Evolutionary conservation across 495 filamentous ascomycete genomes (phyloP).

Genomic region (Parathielavia appendiculata): DNA sequence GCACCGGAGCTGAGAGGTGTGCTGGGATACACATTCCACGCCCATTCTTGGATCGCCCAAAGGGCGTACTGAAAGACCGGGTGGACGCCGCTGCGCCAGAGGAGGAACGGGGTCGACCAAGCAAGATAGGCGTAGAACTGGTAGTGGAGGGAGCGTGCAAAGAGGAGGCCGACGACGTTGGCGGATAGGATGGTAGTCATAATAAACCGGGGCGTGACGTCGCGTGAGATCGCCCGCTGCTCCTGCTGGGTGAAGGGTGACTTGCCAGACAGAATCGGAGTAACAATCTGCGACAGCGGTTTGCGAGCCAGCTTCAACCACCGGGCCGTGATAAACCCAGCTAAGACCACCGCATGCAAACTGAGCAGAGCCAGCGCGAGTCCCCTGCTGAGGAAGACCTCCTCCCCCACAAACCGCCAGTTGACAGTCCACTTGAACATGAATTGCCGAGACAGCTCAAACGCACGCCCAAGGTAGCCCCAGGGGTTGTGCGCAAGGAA

Average conservation of each 20-base stretch:
- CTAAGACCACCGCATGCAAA: constrained; percentile 61
- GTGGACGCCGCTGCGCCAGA: constrained; percentile 76
- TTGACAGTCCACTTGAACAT: constrained; percentile 98
- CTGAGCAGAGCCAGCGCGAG: constrained; percentile 67
- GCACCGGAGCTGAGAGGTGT: constrained; percentile 69
- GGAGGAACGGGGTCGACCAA: constrained; percentile 85
- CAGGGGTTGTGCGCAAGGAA: constrained; percentile 63
- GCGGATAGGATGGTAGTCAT: constrained; percentile 74
- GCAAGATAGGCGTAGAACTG: constrained; percentile 94
- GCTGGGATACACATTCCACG: constrained; percentile 96
- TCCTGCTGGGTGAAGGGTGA: constrained; percentile 50
- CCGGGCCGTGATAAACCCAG: constrained; percentile 50
- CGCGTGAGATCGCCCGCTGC: constrained; percentile 49
- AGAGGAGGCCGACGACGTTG: constrained; percentile 80
- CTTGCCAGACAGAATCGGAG: constrained; percentile 49
- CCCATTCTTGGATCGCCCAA: constrained; percentile 89
- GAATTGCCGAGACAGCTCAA: constrained; percentile 84
- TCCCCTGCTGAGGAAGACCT: constrained; percentile 66
- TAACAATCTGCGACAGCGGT: constrained; percentile 42
- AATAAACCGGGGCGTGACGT: constrained; percentile 68
- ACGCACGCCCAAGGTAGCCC: constrained; percentile 74
- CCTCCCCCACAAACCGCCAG: constrained; percentile 87
- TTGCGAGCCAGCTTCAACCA: constrained; percentile 47
- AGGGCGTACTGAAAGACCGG: constrained; percentile 63
- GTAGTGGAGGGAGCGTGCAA: constrained; percentile 88